phyloP scores from a whole-genome alignment of 2,329 filamentous ascomycete genomes.

The Pseudogymnoascus sp. region DNA sequence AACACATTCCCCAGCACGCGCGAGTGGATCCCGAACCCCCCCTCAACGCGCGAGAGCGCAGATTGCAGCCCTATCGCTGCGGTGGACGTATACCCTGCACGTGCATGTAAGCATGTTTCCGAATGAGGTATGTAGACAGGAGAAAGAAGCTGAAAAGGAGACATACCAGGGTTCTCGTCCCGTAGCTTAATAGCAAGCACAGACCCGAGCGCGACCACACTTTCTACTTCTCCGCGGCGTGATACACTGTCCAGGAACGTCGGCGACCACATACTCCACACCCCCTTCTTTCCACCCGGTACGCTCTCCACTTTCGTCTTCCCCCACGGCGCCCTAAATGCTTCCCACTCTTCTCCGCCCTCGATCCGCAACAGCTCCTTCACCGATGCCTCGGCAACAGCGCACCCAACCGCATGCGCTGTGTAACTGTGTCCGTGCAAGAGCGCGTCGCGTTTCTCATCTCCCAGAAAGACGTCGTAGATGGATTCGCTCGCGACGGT shows the following conservation, averaged over 20 bases:
- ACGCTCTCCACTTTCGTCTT: constrained; percentile 9
- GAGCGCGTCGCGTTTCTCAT: constrained; percentile 70
- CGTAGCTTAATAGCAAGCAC: constrained; percentile 59
- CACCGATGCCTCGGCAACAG: constrained; percentile 65
- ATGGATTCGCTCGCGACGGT: constrained; percentile 69
- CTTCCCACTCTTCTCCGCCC: constrained; percentile 46
- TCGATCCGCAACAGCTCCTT: constrained; percentile 53
- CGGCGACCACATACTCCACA: constrained; percentile 67
- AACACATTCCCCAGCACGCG: constrained; percentile 51
- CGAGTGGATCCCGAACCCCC: constrained; percentile 40
- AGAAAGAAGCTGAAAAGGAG: neutral
- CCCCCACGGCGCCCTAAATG: constrained; percentile 44
- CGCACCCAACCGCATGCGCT: constrained; percentile 72
- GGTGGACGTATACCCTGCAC: constrained; percentile 24
- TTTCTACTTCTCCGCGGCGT: constrained; percentile 45
- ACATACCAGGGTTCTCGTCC: constrained; percentile 31
- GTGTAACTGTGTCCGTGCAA: constrained; percentile 85
- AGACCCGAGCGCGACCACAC: constrained; percentile 66
- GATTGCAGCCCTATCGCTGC: constrained; percentile 37
- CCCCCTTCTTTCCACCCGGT: constrained; percentile 13
- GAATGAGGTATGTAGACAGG: neutral
- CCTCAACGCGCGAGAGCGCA: constrained; percentile 24
- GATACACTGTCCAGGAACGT: constrained; percentile 54
- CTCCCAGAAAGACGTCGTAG: constrained; percentile 62
- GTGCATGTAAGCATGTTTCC: neutral